Evolutionary conservation across 2,329 filamentous ascomycete genomes (phyloP), one percentile per base, ranked within the genome.

Genomic region (Beauveria caledonica): DNA sequence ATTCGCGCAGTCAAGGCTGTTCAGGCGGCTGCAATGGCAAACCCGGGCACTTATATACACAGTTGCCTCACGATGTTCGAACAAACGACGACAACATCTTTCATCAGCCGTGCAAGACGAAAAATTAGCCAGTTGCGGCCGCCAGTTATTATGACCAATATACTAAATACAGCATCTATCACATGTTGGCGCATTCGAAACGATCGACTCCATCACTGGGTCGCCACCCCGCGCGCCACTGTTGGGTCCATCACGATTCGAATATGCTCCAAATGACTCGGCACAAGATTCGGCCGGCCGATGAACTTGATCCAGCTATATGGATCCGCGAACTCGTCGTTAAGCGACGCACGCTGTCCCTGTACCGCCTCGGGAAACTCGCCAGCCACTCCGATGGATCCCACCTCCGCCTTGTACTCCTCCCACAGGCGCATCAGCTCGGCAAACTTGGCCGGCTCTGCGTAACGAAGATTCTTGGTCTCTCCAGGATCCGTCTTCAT

Each of bases 401-500:
- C 60, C 23, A 58, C 53, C 9, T 61, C 53, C 39, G 40, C 29
- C 53, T 57, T 58, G 65, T 78, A 79, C 11, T 74, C 73, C 23
- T 74, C 64, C 67, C 67, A 69, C 9, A 61, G 59, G 7, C 39
- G 60, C 57, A 72, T 56, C 54, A 73, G 63, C 55, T 70, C 67
- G n/a, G 65, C 63, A 36, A 73, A 62, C 63, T 67, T 67, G 48
- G 63, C 62, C 3, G 65, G 63, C 54, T 67, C 58, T 49, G 60
- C 50, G 25, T 64, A 65, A 15, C 63, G 61, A 55, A 69, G 53
- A 58, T 72, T 67, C 11, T 60, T 58, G 13, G 67, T 68, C 65
- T 73, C 68, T 10, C 70, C 70, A 9, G 66, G 67, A 52, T 71
- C 70, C 15, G 51, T 59, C 9, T 63, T 50, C n/a, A 71, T 53